phyloP scores from a whole-genome alignment of 768 basidiomycete species.

The Multifurca ochricompacta region DNA sequence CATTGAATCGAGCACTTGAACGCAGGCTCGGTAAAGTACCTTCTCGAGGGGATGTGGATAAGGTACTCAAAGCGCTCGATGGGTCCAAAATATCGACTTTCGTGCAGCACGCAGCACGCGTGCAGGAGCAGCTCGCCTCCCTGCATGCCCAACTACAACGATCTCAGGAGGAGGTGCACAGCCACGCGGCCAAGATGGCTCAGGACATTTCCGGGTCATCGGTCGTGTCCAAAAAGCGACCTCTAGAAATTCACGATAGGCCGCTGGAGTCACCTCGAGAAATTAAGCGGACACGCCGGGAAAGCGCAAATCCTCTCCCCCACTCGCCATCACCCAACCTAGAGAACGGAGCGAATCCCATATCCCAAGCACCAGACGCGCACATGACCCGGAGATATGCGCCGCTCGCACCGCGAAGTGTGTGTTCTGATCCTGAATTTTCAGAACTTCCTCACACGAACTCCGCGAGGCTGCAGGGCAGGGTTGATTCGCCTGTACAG shows the following conservation, averaged over 20 bases:
- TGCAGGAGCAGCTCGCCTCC: slow-evolving; percentile 6
- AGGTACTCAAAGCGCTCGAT: neutral
- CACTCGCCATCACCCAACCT: neutral
- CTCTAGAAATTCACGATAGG: neutral
- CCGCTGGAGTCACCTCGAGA: neutral
- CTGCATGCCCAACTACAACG: slow-evolving; percentile 1
- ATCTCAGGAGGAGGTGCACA: neutral
- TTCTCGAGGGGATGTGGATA: neutral
- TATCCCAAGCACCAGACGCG: neutral
- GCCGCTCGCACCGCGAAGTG: neutral
- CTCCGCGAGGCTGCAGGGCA: neutral
- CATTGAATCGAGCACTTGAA: slow-evolving; percentile 2
- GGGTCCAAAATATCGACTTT: neutral
- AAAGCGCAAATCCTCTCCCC: neutral
- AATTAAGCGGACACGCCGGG: neutral
- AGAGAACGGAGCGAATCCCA: neutral
- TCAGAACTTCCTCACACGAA: neutral
- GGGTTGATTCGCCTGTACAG: neutral
- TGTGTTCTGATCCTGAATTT: neutral
- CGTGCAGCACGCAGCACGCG: neutral
- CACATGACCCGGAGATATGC: neutral
- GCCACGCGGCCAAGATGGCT: neutral
- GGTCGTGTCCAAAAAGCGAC: neutral
- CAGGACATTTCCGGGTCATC: neutral
- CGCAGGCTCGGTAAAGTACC: slow-evolving; percentile 5